phyloP scores from a whole-genome alignment of 805 yeast genomes.

The Diddensiella transvaalensis region DNA sequence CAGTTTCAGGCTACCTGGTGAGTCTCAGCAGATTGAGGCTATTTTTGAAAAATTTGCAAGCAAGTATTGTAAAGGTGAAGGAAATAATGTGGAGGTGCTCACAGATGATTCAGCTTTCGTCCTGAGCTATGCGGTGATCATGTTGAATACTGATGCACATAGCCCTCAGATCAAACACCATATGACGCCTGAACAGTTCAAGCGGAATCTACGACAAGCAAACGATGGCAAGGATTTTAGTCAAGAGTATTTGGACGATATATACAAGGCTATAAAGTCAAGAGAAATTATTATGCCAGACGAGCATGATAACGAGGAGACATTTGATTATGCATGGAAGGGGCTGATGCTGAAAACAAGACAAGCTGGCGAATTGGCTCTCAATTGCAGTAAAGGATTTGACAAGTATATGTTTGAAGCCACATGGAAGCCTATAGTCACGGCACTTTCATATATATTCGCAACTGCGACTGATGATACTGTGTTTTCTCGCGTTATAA shows the following conservation, averaged over 20 bases:
- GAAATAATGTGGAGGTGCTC: conserved; percentile 46
- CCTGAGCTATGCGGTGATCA: conserved; percentile 83
- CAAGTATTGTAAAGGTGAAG: conserved; percentile 67
- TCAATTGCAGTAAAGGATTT: conserved; percentile 40
- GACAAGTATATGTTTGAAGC: conserved; percentile 69
- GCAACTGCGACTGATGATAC: conserved; percentile 88
- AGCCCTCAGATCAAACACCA: conserved; percentile 89
- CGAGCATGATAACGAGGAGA: conserved; percentile 88
- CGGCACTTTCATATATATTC: conserved; percentile 72
- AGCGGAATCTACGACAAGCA: conserved; percentile 74
- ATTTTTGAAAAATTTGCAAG: conserved; percentile 83
- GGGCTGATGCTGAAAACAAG: conserved; percentile 29
- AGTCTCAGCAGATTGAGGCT: conserved; percentile 93
- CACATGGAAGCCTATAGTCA: conserved; percentile 60
- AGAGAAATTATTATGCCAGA: conserved; percentile 97
- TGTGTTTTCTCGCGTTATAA: conserved; percentile 78
- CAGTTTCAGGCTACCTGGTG: conserved; percentile 92
- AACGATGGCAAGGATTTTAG: conserved; percentile 73
- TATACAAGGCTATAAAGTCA: conserved; percentile 74
- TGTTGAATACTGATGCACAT: conserved; percentile 92
- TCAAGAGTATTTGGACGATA: conserved; percentile 75
- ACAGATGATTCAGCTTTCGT: conserved; percentile 85
- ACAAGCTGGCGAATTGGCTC: conserved; percentile 22
- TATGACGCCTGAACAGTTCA: conserved; percentile 83
- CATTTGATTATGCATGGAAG: conserved; percentile 75